These are phyloP conservation scores for Fagopyrum tataricum DNA, from an alignment of 148 eudicot species.

Conservation along the genomic window DNA sequence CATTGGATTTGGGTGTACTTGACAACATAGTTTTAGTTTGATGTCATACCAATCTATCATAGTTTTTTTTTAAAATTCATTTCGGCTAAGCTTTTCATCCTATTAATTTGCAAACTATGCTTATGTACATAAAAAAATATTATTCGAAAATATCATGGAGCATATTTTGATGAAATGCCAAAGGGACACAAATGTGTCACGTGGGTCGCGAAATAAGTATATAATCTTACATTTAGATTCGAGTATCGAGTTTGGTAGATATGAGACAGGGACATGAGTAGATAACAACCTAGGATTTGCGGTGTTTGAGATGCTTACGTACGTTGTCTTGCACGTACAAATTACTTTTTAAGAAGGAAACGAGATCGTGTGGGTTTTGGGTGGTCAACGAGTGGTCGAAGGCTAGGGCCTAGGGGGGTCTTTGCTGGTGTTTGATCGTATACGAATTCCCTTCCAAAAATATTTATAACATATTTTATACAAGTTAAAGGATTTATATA, in stretches of 20 bases:
- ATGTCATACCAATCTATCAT: no score
- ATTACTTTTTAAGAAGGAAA: constrained; percentile 5
- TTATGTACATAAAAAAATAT: no score
- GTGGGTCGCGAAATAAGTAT: constrained; percentile 19
- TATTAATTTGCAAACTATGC: no score
- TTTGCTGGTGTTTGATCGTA: no score
- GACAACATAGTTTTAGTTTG: no score
- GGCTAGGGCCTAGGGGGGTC: constrained; percentile 9
- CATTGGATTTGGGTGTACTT: no score
- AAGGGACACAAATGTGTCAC: constrained; percentile 18
- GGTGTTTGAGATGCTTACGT: background rate
- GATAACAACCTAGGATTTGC: constrained; percentile 14
- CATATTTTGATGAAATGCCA: constrained; percentile 34
- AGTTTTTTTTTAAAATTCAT: no score
- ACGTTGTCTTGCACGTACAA: background rate
- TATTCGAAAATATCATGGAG: no score
- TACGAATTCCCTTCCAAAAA: no score
- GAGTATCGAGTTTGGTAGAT: constrained; percentile 4
- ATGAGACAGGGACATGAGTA: constrained; percentile 14
- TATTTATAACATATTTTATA: no score
- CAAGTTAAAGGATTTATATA: no score
- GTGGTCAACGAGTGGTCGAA: constrained; percentile 1
- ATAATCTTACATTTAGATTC: constrained; percentile 11
- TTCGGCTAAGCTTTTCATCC: no score
- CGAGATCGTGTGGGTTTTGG: constrained; percentile 20